Base-by-base conservation (phyloP, 2,329 filamentous ascomycete genomes). In the Alternaria atra region DNA sequence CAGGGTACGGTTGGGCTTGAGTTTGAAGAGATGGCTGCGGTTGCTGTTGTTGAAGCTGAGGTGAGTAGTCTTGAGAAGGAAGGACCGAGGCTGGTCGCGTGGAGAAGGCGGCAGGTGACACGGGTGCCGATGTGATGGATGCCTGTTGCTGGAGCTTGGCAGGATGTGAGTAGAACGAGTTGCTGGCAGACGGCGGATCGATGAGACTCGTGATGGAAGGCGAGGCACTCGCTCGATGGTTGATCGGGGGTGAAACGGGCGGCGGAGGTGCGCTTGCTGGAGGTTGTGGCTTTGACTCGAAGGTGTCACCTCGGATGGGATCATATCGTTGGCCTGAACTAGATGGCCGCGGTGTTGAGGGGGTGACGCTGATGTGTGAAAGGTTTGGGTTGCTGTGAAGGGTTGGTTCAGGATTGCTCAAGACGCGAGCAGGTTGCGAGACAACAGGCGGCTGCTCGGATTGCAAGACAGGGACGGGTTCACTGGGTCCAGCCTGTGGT, bases 171-270 rank as follows among this genome's bases (percentile, higher is more conserved):
- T 76, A 74, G 73, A 76, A 74, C 32, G 77, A 69, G 63, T 78
- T 78, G 73, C 68, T 73, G 69, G 77, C 73, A 55, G 71, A 77
- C 2, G 86, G 86, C 34, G 90, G 91, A 68, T 97, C 93, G 52
- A 97, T 92, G 58, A 97, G 85, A 79, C 92, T 97, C 6, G 93
- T 90, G 68, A 97, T 97, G 3, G 94, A 94, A 1, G 94, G 94
- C 5, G 94, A 97, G 39, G 91, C 91, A 75, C 91, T 94, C n/a
- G 92, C 91, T 55, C 91, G 88, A 79, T 91, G 88, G 78, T 91
- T 90, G 55, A 86, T 72, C 74, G 78, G 86, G 7, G 82, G 81
- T n/a, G 80, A 80, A 56, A 81, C 80, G n/a, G 81, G 75, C 20
- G 83, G 77, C 25, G 83, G 77, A 20, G 83, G 77, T 27, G 80